Evolutionary conservation across 176 grass and related monocot species (phyloP).

Genomic region (Oryza glumipatula): DNA sequence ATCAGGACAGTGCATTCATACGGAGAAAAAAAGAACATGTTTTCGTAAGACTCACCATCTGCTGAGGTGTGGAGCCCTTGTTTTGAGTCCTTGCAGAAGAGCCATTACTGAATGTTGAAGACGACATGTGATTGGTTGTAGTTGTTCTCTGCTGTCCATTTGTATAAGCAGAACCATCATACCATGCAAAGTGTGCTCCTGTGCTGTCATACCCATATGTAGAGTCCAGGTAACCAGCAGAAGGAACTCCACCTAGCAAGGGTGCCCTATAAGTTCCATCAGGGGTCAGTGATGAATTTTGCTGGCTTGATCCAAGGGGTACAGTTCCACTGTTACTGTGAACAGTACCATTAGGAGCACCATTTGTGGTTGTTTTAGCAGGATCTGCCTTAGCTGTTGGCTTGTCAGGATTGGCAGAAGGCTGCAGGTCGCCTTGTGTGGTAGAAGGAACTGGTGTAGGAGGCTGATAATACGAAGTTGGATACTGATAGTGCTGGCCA

Average conservation of each 20-base stretch:
- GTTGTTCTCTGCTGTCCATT: conserved; percentile 67
- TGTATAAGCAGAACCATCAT: conserved; percentile 71
- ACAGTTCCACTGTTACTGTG: conserved; percentile 57
- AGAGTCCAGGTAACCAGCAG: conserved; percentile 56
- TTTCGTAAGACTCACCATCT: conserved; percentile 51
- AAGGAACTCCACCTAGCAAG: conserved; percentile 66
- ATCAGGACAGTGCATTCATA: neutral
- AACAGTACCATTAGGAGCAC: conserved; percentile 66
- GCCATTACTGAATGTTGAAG: conserved; percentile 47
- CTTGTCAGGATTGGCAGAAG: conserved; percentile 63
- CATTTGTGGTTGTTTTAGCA: conserved; percentile 47
- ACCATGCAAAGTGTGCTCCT: conserved; percentile 69
- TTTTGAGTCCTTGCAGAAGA: conserved; percentile 66
- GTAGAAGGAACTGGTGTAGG: conserved; percentile 57
- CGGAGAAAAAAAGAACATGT: neutral
- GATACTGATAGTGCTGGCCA: conserved; percentile 85
- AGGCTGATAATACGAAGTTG: conserved; percentile 70
- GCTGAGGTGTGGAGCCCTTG: conserved; percentile 49
- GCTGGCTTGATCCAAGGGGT: conserved; percentile 65
- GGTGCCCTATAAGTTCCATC: conserved; percentile 69
- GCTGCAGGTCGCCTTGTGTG: conserved; percentile 53
- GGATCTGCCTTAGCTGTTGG: conserved; percentile 56
- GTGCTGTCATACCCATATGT: conserved; percentile 66
- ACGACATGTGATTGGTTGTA: conserved; percentile 46
- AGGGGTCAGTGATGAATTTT: conserved; percentile 61